Conservation (phyloP, 1,284 basidiomycete species). For the Fistulina hepatica region DNA sequence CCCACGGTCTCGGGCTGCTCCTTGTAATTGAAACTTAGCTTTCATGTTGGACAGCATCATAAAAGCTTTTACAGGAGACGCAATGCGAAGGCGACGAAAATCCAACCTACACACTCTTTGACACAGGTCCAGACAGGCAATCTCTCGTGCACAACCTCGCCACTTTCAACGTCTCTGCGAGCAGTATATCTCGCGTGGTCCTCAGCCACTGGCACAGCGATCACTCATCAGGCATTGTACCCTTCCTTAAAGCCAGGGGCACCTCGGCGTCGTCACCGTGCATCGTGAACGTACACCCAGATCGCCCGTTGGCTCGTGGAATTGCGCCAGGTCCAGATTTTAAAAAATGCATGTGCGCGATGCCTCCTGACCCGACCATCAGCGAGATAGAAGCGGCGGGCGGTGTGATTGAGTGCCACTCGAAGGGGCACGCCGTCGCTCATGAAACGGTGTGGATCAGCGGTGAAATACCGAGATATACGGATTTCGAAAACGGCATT, state of each 20-base stretch:
- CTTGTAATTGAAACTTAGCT: neutral
- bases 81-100: slow-evolving; percentile 31
- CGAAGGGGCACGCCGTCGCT: slow-evolving; percentile 52
- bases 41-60: neutral
- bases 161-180: slow-evolving; percentile 46
- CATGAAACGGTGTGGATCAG: slow-evolving; percentile 59
- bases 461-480: slow-evolving; percentile 67
- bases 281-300: slow-evolving; percentile 63
- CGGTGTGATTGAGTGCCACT: slow-evolving; percentile 45
- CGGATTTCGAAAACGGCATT: slow-evolving; percentile 56
- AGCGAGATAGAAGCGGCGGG: slow-evolving; percentile 46
- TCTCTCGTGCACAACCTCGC: slow-evolving; percentile 60
- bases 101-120: slow-evolving; percentile 53
- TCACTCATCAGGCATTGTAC: slow-evolving; percentile 65
- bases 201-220: slow-evolving; percentile 80
- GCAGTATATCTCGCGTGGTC: slow-evolving; percentile 50
- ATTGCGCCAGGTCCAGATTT: slow-evolving; percentile 52
- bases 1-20: neutral
- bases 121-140: slow-evolving; percentile 68
- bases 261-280: slow-evolving; percentile 25
- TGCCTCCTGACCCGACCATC: slow-evolving; percentile 63
- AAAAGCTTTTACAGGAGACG: slow-evolving; percentile 36
- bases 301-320: slow-evolving; percentile 61
- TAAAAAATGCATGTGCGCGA: slow-evolving; percentile 44
- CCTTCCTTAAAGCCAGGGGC: slow-evolving; percentile 40